These are phyloP conservation scores for Candida sanyaensis DNA, from an alignment of 1,139 yeast genomes.

Conservation along the genomic window DNA sequence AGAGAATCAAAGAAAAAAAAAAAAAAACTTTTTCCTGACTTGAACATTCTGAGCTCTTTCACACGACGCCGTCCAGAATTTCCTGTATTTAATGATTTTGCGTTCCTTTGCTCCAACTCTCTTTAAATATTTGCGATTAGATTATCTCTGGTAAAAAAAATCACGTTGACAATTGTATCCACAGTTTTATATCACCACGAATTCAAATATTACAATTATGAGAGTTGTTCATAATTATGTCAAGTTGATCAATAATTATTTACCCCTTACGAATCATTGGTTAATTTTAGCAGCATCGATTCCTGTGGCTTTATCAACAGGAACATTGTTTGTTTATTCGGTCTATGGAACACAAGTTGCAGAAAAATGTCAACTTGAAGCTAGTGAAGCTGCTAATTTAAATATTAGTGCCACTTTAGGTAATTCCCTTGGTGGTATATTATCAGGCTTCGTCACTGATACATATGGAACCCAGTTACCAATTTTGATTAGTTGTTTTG, in stretches of 20 bases:
- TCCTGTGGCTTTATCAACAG: conserved; percentile 36
- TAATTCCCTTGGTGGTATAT: conserved; percentile 32
- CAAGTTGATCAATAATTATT: conserved; percentile 20
- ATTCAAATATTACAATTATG: conserved; percentile 10
- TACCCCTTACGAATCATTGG: conserved; percentile 33
- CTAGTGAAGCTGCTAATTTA: conserved; percentile 31
- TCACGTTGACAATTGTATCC: background rate
- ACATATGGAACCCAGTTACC: conserved; percentile 37
- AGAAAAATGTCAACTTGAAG: conserved; percentile 27
- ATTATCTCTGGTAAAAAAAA: background rate
- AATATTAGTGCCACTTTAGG: conserved; percentile 35
- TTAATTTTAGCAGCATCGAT: conserved; percentile 24
- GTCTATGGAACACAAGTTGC: conserved; percentile 37
- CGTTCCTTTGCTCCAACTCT: background rate
- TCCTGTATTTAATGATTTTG: conserved; percentile 3
- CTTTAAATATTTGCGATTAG: background rate
- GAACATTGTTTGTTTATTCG: conserved; percentile 36
- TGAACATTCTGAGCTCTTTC: background rate
- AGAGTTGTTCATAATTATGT: conserved; percentile 18
- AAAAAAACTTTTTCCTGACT: background rate
- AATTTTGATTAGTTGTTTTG: conserved; percentile 26
- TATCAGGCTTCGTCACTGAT: conserved; percentile 35
- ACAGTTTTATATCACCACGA: conserved; percentile 1
- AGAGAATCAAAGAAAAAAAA: background rate
- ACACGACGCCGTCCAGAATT: background rate